Conservation (phyloP, 805 yeast species). For the Sugiyamaella valdiviana region DNA sequence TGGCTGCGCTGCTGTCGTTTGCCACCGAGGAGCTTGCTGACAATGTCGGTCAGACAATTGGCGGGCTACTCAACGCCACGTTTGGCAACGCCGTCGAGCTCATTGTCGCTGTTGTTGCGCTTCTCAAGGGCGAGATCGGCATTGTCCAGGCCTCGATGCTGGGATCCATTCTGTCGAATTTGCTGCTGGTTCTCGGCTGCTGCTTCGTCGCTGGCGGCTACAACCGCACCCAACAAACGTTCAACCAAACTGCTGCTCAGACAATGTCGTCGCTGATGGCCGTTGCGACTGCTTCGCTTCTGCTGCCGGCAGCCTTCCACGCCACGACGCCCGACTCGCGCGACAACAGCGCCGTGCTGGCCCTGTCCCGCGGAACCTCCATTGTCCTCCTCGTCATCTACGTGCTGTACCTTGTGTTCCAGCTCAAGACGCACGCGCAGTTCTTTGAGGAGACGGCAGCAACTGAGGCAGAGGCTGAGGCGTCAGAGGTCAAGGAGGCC, state of each 20-base stretch:
- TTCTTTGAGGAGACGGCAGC: slow-evolving; percentile 57
- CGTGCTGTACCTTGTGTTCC: slow-evolving; percentile 74
- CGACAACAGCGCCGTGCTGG: slow-evolving; percentile 48
- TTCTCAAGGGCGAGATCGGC: slow-evolving; percentile 76
- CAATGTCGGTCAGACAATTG: slow-evolving; percentile 84
- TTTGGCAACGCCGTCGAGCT: slow-evolving; percentile 97
- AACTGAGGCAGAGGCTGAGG: slow-evolving; percentile 34
- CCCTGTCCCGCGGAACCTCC: slow-evolving; percentile 80
- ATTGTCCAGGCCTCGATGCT: slow-evolving; percentile 97
- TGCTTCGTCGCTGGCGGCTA: slow-evolving; percentile 92
- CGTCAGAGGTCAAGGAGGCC: slow-evolving; percentile 31
- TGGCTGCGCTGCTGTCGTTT: slow-evolving; percentile 83
- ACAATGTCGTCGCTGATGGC: slow-evolving; percentile 95
- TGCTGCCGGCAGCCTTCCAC: slow-evolving; percentile 95
- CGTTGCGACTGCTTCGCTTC: slow-evolving; percentile 77
- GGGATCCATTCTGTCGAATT: slow-evolving; percentile 85
- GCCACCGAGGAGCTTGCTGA: slow-evolving; percentile 91
- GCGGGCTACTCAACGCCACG: slow-evolving; percentile 92
- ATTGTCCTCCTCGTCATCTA: slow-evolving; percentile 72
- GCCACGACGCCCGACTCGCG: slow-evolving; percentile 49
- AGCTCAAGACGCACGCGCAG: slow-evolving; percentile 75
- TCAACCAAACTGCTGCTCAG: slow-evolving; percentile 96
- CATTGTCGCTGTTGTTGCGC: slow-evolving; percentile 87
- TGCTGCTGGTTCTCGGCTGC: slow-evolving; percentile 87
- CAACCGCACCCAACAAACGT: slow-evolving; percentile 75